Percentiles rank a stretch among this genome's conserved stretches.
Evolutionary conservation across 2,329 filamentous ascomycete genomes (phyloP).

Genomic region (Cadophora gregata): DNA sequence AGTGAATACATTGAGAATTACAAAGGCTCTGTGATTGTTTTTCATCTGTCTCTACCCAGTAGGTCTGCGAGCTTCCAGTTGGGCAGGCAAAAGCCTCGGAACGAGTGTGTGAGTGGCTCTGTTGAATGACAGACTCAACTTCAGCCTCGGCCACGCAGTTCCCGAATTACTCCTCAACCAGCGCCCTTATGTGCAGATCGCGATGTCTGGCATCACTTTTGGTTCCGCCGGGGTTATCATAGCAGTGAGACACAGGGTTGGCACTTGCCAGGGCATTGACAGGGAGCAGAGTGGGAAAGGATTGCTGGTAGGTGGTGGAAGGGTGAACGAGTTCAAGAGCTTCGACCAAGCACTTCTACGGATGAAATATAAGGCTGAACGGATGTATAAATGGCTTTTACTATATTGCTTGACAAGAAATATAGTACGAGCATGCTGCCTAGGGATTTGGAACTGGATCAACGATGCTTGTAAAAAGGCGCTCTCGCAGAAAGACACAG

Average conservation of each 20-base stretch:
- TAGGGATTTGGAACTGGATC: no score
- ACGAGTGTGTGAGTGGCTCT: neutral
- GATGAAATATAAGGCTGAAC: neutral
- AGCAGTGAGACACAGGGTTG: neutral
- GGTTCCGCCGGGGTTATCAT: neutral
- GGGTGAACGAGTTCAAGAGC: neutral
- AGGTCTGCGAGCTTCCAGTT: neutral
- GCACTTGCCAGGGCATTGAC: neutral
- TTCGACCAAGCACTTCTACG: neutral
- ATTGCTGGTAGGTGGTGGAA: neutral
- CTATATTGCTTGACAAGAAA: neutral
- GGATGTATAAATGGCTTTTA: neutral
- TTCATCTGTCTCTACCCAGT: neutral
- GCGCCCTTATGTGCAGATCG: neutral
- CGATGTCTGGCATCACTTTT: neutral
- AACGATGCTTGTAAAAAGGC: no score
- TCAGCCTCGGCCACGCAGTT: neutral
- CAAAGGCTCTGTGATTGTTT: neutral
- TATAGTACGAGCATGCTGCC: no score
- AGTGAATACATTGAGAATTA: neutral
- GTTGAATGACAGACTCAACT: neutral
- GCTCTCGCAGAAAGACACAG: no score
- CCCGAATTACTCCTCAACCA: neutral
- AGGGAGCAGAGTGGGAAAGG: neutral
- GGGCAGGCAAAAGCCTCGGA: neutral